Evolutionary conservation across 2,329 filamentous ascomycete species (phyloP).

Genomic region (Trichophyton benhamiae): DNA sequence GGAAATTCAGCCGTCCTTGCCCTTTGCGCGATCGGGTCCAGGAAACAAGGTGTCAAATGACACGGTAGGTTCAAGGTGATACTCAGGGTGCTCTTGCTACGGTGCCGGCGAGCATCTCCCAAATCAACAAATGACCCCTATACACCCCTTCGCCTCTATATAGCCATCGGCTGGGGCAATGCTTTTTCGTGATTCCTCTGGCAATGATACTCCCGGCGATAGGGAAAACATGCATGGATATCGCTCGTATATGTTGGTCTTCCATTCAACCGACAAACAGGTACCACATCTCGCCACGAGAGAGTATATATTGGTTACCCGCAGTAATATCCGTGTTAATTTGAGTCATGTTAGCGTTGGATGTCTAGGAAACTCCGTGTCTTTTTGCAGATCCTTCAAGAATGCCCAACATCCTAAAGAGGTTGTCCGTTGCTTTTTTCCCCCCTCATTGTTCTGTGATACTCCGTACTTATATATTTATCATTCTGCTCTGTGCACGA

Average conservation of each 20-base stretch:
- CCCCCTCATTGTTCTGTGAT: background rate
- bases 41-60: background rate
- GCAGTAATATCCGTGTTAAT: conserved; percentile 2
- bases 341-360: too few relatives aligned
- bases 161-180: background rate
- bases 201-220: background rate
- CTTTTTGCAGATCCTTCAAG: background rate
- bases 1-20: too few relatives aligned
- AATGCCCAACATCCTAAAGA: background rate
- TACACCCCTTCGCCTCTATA: too few relatives aligned
- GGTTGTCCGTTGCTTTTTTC: background rate
- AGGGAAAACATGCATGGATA: background rate
- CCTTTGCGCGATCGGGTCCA: too few relatives aligned
- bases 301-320: background rate
- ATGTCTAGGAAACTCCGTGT: background rate
- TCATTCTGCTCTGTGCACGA: background rate
- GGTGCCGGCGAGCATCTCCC: background rate
- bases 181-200: background rate
- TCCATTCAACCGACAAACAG: background rate
- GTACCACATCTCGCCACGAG: background rate
- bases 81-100: background rate
- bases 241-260: background rate
- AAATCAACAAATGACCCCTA: background rate
- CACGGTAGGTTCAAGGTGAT: background rate
- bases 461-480: too few relatives aligned